Percentiles rank a stretch among this genome's conserved stretches.
Conservation (phyloP, 2,329 filamentous ascomycete genomes). For the Calonectria hongkongensis region DNA sequence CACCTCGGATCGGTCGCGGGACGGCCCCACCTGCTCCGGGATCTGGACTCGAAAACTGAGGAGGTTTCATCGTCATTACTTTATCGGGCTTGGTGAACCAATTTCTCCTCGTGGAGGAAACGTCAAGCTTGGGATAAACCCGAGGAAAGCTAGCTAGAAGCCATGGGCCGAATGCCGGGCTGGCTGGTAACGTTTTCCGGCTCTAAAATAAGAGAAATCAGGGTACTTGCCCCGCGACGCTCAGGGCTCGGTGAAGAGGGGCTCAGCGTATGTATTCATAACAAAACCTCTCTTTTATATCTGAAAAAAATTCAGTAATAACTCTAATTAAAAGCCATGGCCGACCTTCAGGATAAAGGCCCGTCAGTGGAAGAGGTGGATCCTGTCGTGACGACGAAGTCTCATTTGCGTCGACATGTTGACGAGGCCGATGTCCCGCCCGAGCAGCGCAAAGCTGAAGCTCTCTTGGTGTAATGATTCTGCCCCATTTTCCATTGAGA, state of each 20-base stretch:
- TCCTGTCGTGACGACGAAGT: slow-evolving; percentile 16
- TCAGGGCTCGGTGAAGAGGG: neutral
- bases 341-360: slow-evolving; percentile 7
- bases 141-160: slow-evolving; percentile 2
- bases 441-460: slow-evolving; percentile 40
- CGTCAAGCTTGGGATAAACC: neutral
- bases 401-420: slow-evolving; percentile 27
- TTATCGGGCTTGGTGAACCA: neutral
- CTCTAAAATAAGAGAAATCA: slow-evolving; percentile 7
- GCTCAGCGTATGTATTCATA: neutral
- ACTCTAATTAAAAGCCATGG: slow-evolving; percentile 9
- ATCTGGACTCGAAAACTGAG: neutral
- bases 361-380: slow-evolving; percentile 27
- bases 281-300: neutral
- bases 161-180: slow-evolving; percentile 19
- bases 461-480: slow-evolving; percentile 39
- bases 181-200: slow-evolving; percentile 33
- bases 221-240: neutral
- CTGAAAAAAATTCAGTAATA: neutral
- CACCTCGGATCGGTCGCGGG: neutral
- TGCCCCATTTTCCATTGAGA: too few relatives aligned
- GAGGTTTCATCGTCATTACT: neutral
- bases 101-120: neutral
- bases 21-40: slow-evolving; percentile 12
- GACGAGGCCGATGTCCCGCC: slow-evolving; percentile 31